These are phyloP conservation scores for Pseudopyricularia cyperi DNA, from an alignment of 2,329 filamentous ascomycete species.

Conservation along the genomic window DNA sequence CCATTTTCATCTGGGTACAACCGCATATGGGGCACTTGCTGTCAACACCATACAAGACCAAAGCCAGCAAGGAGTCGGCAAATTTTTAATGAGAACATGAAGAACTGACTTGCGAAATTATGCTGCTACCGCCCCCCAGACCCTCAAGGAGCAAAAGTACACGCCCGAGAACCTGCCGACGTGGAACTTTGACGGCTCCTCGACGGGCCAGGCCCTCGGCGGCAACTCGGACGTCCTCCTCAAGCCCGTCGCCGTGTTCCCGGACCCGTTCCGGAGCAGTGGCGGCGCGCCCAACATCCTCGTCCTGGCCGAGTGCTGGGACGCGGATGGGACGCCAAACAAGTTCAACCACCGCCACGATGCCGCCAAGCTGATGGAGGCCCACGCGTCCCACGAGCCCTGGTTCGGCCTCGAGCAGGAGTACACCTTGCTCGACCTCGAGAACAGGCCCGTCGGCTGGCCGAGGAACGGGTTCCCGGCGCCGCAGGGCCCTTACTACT, in stretches of 20 bases:
- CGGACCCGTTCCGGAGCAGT: constrained; percentile 66
- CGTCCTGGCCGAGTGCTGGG: constrained; percentile 91
- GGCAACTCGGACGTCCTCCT: constrained; percentile 61
- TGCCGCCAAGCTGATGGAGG: constrained; percentile 77
- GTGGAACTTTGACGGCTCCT: constrained; percentile 71
- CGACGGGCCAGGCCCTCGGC: constrained; percentile 61
- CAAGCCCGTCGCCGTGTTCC: constrained; percentile 42
- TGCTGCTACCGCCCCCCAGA: background rate
- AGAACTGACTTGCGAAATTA: background rate
- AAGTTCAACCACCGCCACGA: constrained; percentile 98
- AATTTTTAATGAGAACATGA: background rate
- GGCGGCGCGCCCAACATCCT: constrained; percentile 62
- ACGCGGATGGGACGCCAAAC: constrained; percentile 87
- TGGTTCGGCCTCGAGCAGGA: constrained; percentile 99
- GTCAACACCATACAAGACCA: too few species aligned
- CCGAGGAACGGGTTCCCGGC: constrained; percentile 78
- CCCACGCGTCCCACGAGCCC: constrained; percentile 67
- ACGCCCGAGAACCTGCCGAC: constrained; percentile 48
- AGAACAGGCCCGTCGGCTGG: constrained; percentile 88
- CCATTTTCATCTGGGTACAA: too few species aligned
- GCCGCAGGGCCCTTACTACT: constrained; percentile 93
- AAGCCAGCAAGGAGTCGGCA: too few species aligned
- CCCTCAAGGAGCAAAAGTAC: constrained; percentile 10
- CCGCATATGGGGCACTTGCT: too few species aligned
- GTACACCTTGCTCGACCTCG: constrained; percentile 82